Base-by-base conservation (phyloP, 2,329 filamentous ascomycete species). In the Botrytis paeoniae region DNA sequence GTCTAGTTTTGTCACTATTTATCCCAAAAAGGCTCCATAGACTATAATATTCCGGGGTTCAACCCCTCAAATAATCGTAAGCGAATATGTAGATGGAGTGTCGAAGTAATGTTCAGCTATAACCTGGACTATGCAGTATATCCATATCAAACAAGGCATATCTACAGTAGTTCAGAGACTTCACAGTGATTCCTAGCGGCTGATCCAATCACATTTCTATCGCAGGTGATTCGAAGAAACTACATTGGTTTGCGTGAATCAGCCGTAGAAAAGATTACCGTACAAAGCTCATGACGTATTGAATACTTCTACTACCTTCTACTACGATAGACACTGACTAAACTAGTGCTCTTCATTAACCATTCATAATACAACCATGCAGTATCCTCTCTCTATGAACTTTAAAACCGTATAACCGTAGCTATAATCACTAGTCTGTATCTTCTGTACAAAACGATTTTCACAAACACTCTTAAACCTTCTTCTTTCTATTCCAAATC, bases 241-340 rank as follows among this genome's bases (percentile, higher is more conserved):
- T 35, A 5, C 29, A n/a, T 14, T 14, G 14, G 63, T n/a, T 65
- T 65, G 63, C 20, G 63, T 65, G 63, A 65, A 37, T 65, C 18
- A 48, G 25, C 20, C 29, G 6, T 4, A n/a, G 18, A 12, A 14
- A 16, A 48, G 25, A 3, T 12, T 35, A 16, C 41, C 18, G 18
- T 6, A 22, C 6, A 25, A 25, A 29, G 1, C n/a, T 7, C 22
- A n/a, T 25, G 12, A 6, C 5, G 1, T n/a, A 10, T n/a, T n/a
- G 4, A 66, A 7, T 1, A 9, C 1, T 4, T 29, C 25, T 14
- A 16, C 9, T 66, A 29, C 25, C n/a, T n/a, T n/a, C n/a, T n/a
- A n/a, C n/a, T n/a, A n/a, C n/a, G n/a, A n/a, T n/a, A n/a, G n/a
- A n/a, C n/a, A n/a, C n/a, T n/a, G n/a, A n/a, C n/a, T n/a, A n/a